Evolutionary conservation across 768 basidiomycete species (phyloP), one percentile per base, ranked within the genome.

Genomic region (Russula compacta): DNA sequence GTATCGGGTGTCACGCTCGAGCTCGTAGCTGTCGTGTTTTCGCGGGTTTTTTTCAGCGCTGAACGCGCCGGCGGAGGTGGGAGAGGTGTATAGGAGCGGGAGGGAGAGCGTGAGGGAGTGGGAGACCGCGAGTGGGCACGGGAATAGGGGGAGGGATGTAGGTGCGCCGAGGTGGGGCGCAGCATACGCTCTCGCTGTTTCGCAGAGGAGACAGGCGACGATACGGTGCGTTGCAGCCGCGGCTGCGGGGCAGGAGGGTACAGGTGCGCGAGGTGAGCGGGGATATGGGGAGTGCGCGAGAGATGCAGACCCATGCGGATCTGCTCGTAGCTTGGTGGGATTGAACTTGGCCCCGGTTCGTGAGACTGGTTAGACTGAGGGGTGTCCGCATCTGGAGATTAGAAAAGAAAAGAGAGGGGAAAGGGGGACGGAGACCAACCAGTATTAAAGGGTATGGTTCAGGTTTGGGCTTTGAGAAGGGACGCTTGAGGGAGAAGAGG

Each of bases 281-380:
- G 79, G 33, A 89, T 72, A 69, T 89, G 87, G 4, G 87, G 87
- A 1, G 87, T 89, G 40, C 85, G 82, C 6, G 87, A 89, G 35
- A 86, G 74, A 71, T 89, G 87, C 24, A 89, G 77, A 19, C 87
- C 87, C 86, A 89, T 89, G 14, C 85, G 84, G 62, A 89, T 89
- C 72, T 89, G 87, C 67, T 86, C 83, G 43, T 87, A 78, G 50
- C 83, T 85, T 1, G 87, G 87, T 15, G 80, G 82, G 21, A 74
- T 69, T 29, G 74, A 60, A 32, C 76, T 64, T 33, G 78, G 71
- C 63, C 78, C 75, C 51, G 69, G 70, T 61, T 73, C 68, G 61
- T 73, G 78, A 54, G 73, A 71, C 64, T 71, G 75, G 60, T 77
- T 56, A 19, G 49, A 19, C 60, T 61, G 21, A 5, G 29, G 11